Base-by-base conservation (phyloP, 306 rosid genomes). In the Parietaria judaica region DNA sequence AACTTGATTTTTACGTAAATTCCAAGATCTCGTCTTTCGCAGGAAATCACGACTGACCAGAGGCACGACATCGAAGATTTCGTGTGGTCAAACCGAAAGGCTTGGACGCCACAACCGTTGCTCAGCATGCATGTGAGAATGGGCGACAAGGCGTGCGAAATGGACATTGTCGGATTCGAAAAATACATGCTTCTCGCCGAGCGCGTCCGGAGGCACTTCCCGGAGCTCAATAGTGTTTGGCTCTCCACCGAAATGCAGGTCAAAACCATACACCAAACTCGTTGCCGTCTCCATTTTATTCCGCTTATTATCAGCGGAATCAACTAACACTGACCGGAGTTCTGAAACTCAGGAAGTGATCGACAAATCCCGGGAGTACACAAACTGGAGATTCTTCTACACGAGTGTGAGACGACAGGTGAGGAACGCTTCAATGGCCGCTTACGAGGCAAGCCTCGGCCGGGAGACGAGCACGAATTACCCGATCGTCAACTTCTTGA, bases 71-170 rank as follows among this genome's bases (percentile, higher is more conserved):
- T 92, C 10, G 95, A 84, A 64, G 85, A 82, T 47, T 84, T 71
- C 52, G 95, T 92, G 67, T 86, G 96, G 96, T 88, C 96, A 45
- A 86, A 79, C 68, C 96, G 86, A 77, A 84, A 78, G 75, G 79
- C 94, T 54, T 86, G 99, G 99, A 68, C 81, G 5, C 99, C 99
- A 12, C 73, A 86, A 81, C 96, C 95, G 37, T 74, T 86, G 46
- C 78, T 86, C 47, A 90, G 94, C 76, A 72, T 90, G 85, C 97
- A 90, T 66, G 94, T 90, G 35, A 84, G 97, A 72, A 86, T 83
- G 94, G 95, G 94, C 70, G 97, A 90, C 72, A 86, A 89, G 72
- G 95, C 95, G 53, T 78, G 84, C 14, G 99, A 92, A 84, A 86
- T 92, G 99, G 86, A 74, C 76, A 76, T 88, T 3, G 87, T 79